A percentile compares a stretch with the other conserved stretches of the same genome.
Conservation (phyloP, 441 rosid species). For the Bruguiera hainesii region DNA sequence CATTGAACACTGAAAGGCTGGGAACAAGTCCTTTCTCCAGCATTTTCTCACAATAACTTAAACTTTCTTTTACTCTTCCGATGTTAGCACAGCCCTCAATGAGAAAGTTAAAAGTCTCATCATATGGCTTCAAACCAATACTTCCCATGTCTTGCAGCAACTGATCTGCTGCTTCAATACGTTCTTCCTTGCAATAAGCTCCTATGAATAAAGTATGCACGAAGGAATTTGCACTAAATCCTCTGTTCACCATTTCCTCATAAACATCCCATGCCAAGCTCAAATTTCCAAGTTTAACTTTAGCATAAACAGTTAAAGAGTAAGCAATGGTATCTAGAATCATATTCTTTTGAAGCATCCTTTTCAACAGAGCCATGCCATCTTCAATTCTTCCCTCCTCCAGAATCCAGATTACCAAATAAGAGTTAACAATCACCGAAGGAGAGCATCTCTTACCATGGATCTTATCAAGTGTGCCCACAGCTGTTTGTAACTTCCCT, state of each 20-base stretch:
- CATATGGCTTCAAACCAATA: slow-evolving; percentile 51
- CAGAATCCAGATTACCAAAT: slow-evolving; percentile 47
- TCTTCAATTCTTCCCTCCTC: slow-evolving; percentile 48
- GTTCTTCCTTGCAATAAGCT: slow-evolving; percentile 38
- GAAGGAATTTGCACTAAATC: slow-evolving; percentile 54
- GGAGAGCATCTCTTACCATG: slow-evolving; percentile 66
- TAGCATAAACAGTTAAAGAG: slow-evolving; percentile 53
- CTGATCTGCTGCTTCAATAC: slow-evolving; percentile 42
- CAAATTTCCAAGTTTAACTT: slow-evolving; percentile 39
- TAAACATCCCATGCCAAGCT: slow-evolving; percentile 45
- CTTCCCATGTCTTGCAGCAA: slow-evolving; percentile 50
- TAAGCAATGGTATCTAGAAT: slow-evolving; percentile 60
- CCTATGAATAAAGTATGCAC: slow-evolving; percentile 51
- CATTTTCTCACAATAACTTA: slow-evolving; percentile 47
- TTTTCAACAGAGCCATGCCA: slow-evolving; percentile 54
- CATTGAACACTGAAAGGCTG: slow-evolving; percentile 44
- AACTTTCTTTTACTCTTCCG: slow-evolving; percentile 42
- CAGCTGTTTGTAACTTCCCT: slow-evolving; percentile 49
- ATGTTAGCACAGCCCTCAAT: slow-evolving; percentile 49
- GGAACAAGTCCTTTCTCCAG: slow-evolving; percentile 45
- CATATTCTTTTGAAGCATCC: slow-evolving; percentile 64
- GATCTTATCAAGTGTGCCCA: slow-evolving; percentile 55
- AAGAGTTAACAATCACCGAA: slow-evolving; percentile 51
- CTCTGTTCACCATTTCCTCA: slow-evolving; percentile 72
- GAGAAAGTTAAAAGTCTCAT: slow-evolving; percentile 48